A percentile compares a stretch with the other conserved stretches of the same genome.
Conservation (phyloP, 2,329 filamentous ascomycete species). For the Clarireedia homoeocarpa region DNA sequence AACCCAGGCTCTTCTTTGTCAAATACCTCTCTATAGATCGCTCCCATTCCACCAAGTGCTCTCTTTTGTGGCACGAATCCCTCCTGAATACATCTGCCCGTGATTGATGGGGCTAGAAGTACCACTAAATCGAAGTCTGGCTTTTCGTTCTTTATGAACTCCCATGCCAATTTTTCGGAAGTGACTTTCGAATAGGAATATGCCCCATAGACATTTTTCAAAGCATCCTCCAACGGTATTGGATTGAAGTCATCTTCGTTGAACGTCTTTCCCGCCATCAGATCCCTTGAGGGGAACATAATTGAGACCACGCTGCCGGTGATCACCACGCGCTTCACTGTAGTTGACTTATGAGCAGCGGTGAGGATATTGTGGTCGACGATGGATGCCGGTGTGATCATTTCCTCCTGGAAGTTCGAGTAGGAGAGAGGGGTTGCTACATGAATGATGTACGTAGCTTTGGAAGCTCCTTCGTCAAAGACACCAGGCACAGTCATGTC, state of each 20-base stretch:
- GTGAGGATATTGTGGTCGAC: not conserved
- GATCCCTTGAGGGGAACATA: not conserved
- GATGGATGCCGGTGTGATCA: not conserved
- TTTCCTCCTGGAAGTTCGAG: not conserved
- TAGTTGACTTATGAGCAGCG: not conserved
- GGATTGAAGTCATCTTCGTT: not conserved
- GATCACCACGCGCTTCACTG: not conserved
- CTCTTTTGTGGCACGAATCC: not conserved
- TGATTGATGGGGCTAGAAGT: not conserved
- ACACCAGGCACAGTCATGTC: conserved; percentile 3
- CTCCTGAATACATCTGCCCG: not conserved
- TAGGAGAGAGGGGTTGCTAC: not conserved
- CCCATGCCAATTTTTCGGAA: not conserved
- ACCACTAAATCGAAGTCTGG: not conserved
- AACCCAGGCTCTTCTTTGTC: not conserved
- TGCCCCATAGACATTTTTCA: not conserved
- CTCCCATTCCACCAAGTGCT: not conserved
- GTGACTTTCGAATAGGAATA: not conserved
- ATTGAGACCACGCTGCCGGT: not conserved
- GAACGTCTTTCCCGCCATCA: not conserved
- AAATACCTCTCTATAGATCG: not conserved
- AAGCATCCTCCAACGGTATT: not conserved
- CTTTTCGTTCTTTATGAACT: not conserved
- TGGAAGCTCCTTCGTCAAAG: conserved; percentile 7
- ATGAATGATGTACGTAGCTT: not conserved